Evolutionary conservation across 352 stramenopile species (phyloP).

Genomic region (Globisporangium barbulae): DNA sequence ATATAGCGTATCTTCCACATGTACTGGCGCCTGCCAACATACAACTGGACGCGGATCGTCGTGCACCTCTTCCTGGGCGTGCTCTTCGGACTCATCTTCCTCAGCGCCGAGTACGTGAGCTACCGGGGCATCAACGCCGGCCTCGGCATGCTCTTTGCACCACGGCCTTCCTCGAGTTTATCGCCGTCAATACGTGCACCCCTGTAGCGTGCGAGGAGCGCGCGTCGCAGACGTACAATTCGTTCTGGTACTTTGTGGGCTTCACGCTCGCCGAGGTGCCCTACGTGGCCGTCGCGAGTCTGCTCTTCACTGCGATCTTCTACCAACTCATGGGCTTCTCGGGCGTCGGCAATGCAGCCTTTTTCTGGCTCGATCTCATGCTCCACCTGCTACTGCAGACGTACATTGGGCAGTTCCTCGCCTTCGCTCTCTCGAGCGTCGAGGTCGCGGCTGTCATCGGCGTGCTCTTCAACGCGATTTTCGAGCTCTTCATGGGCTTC

Average conservation of each 20-base stretch:
- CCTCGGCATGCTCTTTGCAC: background rate
- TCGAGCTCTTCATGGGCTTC: slow-evolving; percentile 50
- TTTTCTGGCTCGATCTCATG: slow-evolving; percentile 16
- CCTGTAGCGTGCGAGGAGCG: slow-evolving; percentile 77
- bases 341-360: slow-evolving; percentile 12
- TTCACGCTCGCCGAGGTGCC: slow-evolving; percentile 73
- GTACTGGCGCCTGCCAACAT: slow-evolving; percentile 1
- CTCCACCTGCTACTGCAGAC: slow-evolving; percentile 18
- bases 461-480: slow-evolving; percentile 34
- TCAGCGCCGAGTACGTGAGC: background rate
- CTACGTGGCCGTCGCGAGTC: slow-evolving; percentile 22
- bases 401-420: slow-evolving; percentile 19
- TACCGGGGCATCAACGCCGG: slow-evolving; percentile 2
- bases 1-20: background rate
- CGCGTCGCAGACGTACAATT: slow-evolving; percentile 74
- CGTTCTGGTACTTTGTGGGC: slow-evolving; percentile 61
- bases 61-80: background rate
- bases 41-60: background rate
- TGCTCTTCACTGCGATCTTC: slow-evolving; percentile 24
- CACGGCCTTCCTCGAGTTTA: background rate
- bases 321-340: slow-evolving; percentile 26
- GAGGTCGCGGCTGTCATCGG: slow-evolving; percentile 19
- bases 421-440: slow-evolving; percentile 13
- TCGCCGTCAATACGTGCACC: background rate
- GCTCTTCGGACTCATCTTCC: background rate